Evolutionary conservation across 2,329 filamentous ascomycete genomes (phyloP), one percentile per base, ranked within the genome.

Genomic region (Metarhizium rileyi): DNA sequence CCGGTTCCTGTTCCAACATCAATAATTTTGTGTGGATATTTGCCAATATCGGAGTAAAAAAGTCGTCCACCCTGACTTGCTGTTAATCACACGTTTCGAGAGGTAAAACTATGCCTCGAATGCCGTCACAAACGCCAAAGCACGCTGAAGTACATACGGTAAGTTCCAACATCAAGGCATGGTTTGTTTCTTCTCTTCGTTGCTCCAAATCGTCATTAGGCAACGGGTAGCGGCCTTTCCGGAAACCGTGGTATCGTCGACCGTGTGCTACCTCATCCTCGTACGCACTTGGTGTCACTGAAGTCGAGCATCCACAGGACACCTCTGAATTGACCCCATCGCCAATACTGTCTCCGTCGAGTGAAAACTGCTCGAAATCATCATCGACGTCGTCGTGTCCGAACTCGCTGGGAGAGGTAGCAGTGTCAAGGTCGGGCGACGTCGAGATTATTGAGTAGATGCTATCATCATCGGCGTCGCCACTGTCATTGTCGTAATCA

Each of bases 1-100:
- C 71, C 72, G 10, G 70, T 75, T 4, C 75, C 74, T 1, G 75
- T 77, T 14, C 75, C 74, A 8, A 76, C 60, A 41, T 75, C 72
- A 12, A 75, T 60, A 28, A 76, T 71, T 46, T 65, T 70, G 33
- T 70, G 61, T 0, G 70, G 70, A 18, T 63, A 52, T 10, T 66
- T 58, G 6, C 64, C 66, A 26, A 74, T 62, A 6, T 70, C 69
- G 2, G 70, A 62, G 33, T 65, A 60, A 49, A 69, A 69, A 16
- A 73, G 61, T 30, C 65, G 64, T 3, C 70, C 68, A 16, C 64
- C 60, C 62, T 70, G 44, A 10, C 6, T 25, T 48, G 22, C 14
- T 22, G 42, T 50, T 16, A 47, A 16, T 49, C n/a, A 9, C 8
- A 36, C 9, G 18, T 14, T 23, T 42, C n/a, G 36, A 8, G 5